Evolutionary conservation across 306 rosid genomes (phyloP), one percentile per base, ranked within the genome.

Genomic region (Inga laurina): DNA sequence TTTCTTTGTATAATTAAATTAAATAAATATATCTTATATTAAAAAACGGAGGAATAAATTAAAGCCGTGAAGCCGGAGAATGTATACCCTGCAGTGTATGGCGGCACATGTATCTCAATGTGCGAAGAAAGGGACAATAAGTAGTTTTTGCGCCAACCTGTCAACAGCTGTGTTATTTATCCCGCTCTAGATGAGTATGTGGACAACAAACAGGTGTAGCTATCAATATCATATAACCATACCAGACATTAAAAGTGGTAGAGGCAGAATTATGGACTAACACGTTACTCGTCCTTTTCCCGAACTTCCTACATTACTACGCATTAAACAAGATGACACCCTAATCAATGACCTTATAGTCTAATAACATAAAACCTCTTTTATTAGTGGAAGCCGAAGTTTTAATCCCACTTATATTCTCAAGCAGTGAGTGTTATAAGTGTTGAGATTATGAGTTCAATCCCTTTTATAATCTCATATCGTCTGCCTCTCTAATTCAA

Each of bases 221-320:
- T n/a, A 19, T 57, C 30, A 21, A n/a, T n/a, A 61, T 61, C 34
- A 22, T 30, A 45, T 72, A 57, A 57, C 30, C 76, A 24, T 61
- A 24, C 67, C 34, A 10, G 67, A 61, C 67, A 61, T 61, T 27
- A 62, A 22, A n/a, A 59, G 66, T 57, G 11, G 64, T 8, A 59
- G 34, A 59, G 15, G 65, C 65, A n/a, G 5, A 64, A n/a, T 46
- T 34, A 64, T 65, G 35, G n/a, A 65, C 34, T 48, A 48, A 67
- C 62, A n/a, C 44, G 72, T 77, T 52, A 34, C 62, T 13, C 19
- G 61, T 77, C 72, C 43, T 77, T 62, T 39, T 77, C 7, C 41
- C 39, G 14, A 27, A 43, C 6, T 19, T 62, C 30, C 81, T 43
- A 43, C n/a, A 18, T 24, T 71, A 22, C 7, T n/a, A 11, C 0